phyloP scores from a whole-genome alignment of 2,329 filamentous ascomycete genomes.

The Fonsecaea erecta region DNA sequence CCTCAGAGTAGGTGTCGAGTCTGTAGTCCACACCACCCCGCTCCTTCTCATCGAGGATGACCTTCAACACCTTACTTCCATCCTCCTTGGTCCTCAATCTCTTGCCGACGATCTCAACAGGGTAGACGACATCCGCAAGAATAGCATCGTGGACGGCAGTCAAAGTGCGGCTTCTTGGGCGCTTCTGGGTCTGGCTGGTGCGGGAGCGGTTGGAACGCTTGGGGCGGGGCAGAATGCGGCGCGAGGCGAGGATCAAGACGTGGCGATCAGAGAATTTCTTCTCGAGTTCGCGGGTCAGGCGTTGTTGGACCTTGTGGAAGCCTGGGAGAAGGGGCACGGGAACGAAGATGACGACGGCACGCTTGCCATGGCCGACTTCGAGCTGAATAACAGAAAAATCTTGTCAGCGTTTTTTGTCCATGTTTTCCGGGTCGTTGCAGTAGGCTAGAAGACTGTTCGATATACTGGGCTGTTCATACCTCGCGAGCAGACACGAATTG shows the following conservation, averaged over 20 bases:
- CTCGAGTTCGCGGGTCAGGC: conserved; percentile 99
- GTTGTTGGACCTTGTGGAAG: conserved; percentile 99
- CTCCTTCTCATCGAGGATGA: conserved; percentile 99
- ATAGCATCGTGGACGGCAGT: conserved; percentile 99
- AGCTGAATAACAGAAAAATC: conserved; percentile 67
- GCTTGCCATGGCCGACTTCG: conserved; percentile 99
- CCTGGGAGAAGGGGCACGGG: conserved; percentile 96
- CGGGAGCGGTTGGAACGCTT: conserved; percentile 97
- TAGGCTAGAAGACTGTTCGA: neutral
- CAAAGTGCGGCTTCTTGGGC: conserved; percentile 94
- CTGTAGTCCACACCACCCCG: conserved; percentile 98
- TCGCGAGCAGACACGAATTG: conserved; percentile 99
- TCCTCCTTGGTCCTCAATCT: conserved; percentile 98
- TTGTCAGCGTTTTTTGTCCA: conserved; percentile 26
- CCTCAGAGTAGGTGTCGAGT: conserved; percentile 99
- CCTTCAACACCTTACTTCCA: conserved; percentile 97
- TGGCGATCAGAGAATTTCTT: conserved; percentile 99
- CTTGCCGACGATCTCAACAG: conserved; percentile 99
- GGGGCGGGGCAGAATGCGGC: conserved; percentile 97
- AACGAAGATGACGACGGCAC: conserved; percentile 99
- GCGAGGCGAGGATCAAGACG: conserved; percentile 97
- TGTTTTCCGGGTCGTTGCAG: neutral
- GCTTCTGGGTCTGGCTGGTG: conserved; percentile 98
- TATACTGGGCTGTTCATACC: conserved; percentile 62
- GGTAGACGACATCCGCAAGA: conserved; percentile 97